phyloP scores from a whole-genome alignment of 176 grass and related monocot species.

The Leersia perrieri region DNA sequence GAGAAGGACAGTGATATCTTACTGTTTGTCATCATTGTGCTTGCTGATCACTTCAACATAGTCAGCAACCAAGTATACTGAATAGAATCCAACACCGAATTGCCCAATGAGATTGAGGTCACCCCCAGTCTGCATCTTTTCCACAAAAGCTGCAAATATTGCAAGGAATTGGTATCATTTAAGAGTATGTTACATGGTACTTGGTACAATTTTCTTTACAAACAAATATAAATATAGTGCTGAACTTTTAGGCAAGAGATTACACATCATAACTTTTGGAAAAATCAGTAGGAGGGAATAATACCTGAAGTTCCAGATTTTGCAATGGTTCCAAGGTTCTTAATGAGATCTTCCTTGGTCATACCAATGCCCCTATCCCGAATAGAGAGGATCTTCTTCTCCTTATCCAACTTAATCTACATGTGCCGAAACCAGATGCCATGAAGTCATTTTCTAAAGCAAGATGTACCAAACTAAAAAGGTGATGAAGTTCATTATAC shows the following conservation, averaged over 20 bases:
- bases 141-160: constrained; percentile 70
- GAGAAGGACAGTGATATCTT: constrained; percentile 1
- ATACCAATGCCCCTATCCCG: constrained; percentile 94
- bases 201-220: not conserved
- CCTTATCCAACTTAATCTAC: constrained; percentile 97
- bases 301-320: constrained; percentile 96
- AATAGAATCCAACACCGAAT: constrained; percentile 98
- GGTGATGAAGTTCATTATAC: constrained; percentile 28
- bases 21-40: constrained; percentile 99
- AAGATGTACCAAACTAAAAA: not conserved
- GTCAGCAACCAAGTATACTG: constrained; percentile 94
- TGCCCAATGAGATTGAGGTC: constrained; percentile 97
- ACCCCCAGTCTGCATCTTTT: constrained; percentile 90
- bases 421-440: constrained; percentile 19
- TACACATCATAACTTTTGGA: not conserved
- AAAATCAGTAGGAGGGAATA: not conserved
- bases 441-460: not conserved
- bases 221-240: not conserved
- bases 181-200: not conserved
- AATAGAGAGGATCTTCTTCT: constrained; percentile 83
- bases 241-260: not conserved
- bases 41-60: constrained; percentile 99
- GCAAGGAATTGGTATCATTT: constrained; percentile 19
- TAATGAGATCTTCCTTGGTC: constrained; percentile 98
- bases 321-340: constrained; percentile 93